Evolutionary conservation across 768 basidiomycete species (phyloP).

Genomic region (Boletus huronensis): DNA sequence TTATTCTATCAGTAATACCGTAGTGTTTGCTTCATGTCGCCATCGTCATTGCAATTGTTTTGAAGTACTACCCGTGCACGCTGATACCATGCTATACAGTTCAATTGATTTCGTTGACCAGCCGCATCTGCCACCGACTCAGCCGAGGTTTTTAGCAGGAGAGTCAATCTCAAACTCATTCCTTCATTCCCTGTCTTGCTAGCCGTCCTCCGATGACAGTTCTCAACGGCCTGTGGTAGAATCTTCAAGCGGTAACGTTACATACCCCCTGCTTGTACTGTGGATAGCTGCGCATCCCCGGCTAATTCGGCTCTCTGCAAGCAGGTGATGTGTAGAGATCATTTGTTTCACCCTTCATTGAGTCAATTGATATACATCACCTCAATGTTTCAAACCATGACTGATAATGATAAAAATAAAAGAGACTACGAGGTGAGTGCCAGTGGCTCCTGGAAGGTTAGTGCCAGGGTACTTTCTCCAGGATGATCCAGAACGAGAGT

Average conservation of each 20-base stretch:
- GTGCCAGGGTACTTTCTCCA: conserved; percentile 8
- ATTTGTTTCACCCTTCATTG: not conserved
- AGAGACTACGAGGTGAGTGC: not conserved
- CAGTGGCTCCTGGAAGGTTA: no score
- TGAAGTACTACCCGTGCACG: conserved; percentile 13
- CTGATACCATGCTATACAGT: conserved; percentile 8
- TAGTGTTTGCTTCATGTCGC: conserved; percentile 29
- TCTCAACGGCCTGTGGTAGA: no score
- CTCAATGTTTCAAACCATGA: not conserved
- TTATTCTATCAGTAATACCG: conserved; percentile 33
- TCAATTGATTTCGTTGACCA: not conserved
- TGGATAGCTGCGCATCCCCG: no score
- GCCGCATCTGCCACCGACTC: not conserved
- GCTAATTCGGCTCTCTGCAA: not conserved
- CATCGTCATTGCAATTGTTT: conserved; percentile 25
- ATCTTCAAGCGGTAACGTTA: no score
- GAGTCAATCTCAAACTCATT: no score
- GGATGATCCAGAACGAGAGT: conserved; percentile 1
- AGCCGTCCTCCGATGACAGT: not conserved
- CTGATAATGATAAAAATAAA: no score
- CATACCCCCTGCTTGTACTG: no score
- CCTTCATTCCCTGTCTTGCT: not conserved
- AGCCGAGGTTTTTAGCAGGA: not conserved
- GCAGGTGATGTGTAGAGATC: not conserved
- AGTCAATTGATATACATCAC: not conserved